phyloP scores from a whole-genome alignment of 192 early-diverging fungal genomes.

The Physocladia obscura region DNA sequence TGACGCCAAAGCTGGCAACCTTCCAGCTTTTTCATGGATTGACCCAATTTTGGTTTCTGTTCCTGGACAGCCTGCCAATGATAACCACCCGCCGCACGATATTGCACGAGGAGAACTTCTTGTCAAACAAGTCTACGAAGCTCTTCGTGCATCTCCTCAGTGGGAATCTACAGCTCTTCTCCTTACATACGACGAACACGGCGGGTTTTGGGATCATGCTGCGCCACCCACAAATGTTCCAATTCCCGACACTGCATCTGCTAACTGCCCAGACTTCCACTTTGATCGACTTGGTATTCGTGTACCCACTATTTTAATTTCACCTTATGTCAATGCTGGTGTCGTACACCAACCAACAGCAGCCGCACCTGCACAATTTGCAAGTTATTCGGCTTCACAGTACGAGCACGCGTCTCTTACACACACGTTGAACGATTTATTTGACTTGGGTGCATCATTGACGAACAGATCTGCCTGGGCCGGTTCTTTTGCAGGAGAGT shows the following conservation, averaged over 20 bases:
- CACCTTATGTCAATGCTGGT: conserved; percentile 46
- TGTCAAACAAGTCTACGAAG: conserved; percentile 48
- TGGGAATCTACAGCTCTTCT: conserved; percentile 51
- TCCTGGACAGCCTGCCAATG: conserved; percentile 15
- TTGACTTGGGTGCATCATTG: conserved; percentile 3
- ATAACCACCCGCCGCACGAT: conserved; percentile 35
- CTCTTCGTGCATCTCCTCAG: conserved; percentile 44
- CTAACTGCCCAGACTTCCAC: conserved; percentile 28
- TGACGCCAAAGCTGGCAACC: conserved; percentile 29
- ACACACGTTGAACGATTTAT: conserved; percentile 44
- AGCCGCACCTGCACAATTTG: conserved; percentile 30
- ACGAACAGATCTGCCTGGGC: conserved; percentile 29
- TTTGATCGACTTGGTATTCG: conserved; percentile 54
- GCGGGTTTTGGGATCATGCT: conserved; percentile 54
- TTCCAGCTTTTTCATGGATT: conserved; percentile 37
- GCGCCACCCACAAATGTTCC: conserved; percentile 47
- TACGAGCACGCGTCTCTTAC: conserved; percentile 53
- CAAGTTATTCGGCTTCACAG: background rate
- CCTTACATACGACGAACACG: conserved; percentile 58
- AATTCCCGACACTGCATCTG: conserved; percentile 38
- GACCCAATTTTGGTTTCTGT: conserved; percentile 28
- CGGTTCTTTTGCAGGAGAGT: conserved; percentile 27
- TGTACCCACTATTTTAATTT: conserved; percentile 51
- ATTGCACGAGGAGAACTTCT: conserved; percentile 30
- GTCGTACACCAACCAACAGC: conserved; percentile 1